Base-by-base conservation (phyloP, 805 yeast genomes). In the Cyberlindnera americana region DNA sequence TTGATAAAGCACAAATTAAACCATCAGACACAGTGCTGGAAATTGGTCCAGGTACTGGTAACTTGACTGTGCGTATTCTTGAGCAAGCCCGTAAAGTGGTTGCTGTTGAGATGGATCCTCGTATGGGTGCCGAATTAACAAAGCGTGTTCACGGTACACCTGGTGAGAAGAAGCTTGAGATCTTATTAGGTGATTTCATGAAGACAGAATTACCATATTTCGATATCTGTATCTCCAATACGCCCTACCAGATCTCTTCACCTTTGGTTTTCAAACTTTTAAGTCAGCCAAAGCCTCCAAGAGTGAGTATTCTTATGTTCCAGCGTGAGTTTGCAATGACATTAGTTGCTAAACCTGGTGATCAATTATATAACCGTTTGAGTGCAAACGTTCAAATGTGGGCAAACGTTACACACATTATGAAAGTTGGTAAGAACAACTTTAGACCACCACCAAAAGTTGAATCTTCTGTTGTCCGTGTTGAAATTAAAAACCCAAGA, bases 1-100 rank as follows among this genome's bases (percentile, higher is more conserved):
- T 93, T 14, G 98, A 93, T 61, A 91, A 91, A 58, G 98, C 99
- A 2, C 83, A 79, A 27, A 83, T 93, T 40, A 83, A 80, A 54
- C 97, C 98, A 3, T 82, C 95, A 22, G 99, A 93, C 59, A 78
- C 80, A 7, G 98, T 93, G 2, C 70, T 93, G 29, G 99, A 93
- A 68, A 96, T 93, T 37, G 99, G 99, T 55, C 99, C 99, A 3
- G 99, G 99, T 78, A 93, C 99, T 0, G 99, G 99, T 69, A 93
- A 93, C 57, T 72, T 93, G 65, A 93, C 99, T 0, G 95, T 91
- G 26, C 73, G 95, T 46, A 93, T 93, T 26, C 65, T 93, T 40
- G 97, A 91, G 53, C 83, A 89, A 61, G 98, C 97, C 0, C 73
- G 86, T 41, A 89, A 87, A 53, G 97, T 91, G n/a, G 76, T 87